Conservation (phyloP, 441 rosid species). For the Euphorbia corollata region DNA sequence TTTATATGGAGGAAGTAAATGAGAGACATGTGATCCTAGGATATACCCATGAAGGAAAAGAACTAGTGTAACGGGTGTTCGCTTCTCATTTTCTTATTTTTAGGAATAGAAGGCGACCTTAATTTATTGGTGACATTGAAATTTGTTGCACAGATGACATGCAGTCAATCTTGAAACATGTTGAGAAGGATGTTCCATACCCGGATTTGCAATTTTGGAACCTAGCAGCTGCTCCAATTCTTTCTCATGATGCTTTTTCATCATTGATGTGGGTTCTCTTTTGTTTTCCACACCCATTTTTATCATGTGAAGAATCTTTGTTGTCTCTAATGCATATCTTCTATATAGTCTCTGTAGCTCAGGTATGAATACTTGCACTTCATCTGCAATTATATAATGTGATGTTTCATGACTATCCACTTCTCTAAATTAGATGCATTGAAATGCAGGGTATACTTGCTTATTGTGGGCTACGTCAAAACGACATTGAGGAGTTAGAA, state of each 20-base stretch:
- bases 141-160: slow-evolving; percentile 42
- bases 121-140: slow-evolving; percentile 2
- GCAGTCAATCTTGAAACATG: slow-evolving; percentile 37
- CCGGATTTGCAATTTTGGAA: slow-evolving; percentile 67
- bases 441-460: slow-evolving; percentile 68
- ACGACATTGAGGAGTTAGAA: slow-evolving; percentile 27
- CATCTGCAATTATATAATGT: slow-evolving; percentile 8
- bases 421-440: slow-evolving; percentile 23
- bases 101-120: background rate
- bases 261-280: slow-evolving; percentile 95
- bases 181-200: slow-evolving; percentile 37
- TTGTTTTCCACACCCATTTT: slow-evolving; percentile 88
- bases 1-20: background rate
- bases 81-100: background rate
- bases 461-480: slow-evolving; percentile 34
- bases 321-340: slow-evolving; percentile 81
- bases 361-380: slow-evolving; percentile 46
- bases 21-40: slow-evolving; percentile 6
- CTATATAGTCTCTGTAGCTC: slow-evolving; percentile 66
- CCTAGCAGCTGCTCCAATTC: slow-evolving; percentile 79
- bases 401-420: background rate
- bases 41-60: background rate
- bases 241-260: slow-evolving; percentile 89
- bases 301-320: slow-evolving; percentile 71
- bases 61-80: background rate